phyloP scores from a whole-genome alignment of 352 stramenopile genomes.

The Halophytophthora batemanensis region DNA sequence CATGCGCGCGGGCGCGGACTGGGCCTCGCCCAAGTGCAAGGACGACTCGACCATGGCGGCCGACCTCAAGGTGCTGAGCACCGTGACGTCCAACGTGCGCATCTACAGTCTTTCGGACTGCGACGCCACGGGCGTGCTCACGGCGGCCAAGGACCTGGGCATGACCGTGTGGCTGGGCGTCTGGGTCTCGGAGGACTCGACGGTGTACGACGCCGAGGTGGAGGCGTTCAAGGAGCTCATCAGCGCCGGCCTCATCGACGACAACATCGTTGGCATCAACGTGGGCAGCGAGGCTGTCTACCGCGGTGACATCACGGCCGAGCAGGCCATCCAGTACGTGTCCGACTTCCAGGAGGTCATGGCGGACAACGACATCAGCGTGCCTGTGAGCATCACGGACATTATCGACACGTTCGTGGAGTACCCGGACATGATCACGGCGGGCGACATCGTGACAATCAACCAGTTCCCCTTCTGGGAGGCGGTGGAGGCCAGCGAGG shows the following conservation, averaged over 20 bases:
- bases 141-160: slow-evolving; percentile 54
- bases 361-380: slow-evolving; percentile 45
- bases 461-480: slow-evolving; percentile 90
- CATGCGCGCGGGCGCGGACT: slow-evolving; percentile 73
- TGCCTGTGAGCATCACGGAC: slow-evolving; percentile 74
- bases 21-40: slow-evolving; percentile 80
- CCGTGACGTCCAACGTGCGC: slow-evolving; percentile 71
- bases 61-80: slow-evolving; percentile 67
- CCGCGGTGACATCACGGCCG: slow-evolving; percentile 65
- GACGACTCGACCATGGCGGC: slow-evolving; percentile 47
- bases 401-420: slow-evolving; percentile 74
- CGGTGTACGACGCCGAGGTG: slow-evolving; percentile 69
- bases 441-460: slow-evolving; percentile 74
- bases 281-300: slow-evolving; percentile 83
- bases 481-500: slow-evolving; percentile 49
- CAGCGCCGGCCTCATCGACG: slow-evolving; percentile 56
- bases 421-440: slow-evolving; percentile 76
- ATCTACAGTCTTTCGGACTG: slow-evolving; percentile 81
- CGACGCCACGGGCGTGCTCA: slow-evolving; percentile 69
- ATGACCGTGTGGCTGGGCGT: slow-evolving; percentile 82
- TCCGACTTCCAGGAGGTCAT: slow-evolving; percentile 76
- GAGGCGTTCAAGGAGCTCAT: slow-evolving; percentile 61
- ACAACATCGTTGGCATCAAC: slow-evolving; percentile 81
- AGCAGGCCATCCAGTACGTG: slow-evolving; percentile 69
- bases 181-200: slow-evolving; percentile 69